Evolutionary conservation across 1,139 yeast species (phyloP), one percentile per base, ranked within the genome.

Genomic region (Lizanozyma gosingica): DNA sequence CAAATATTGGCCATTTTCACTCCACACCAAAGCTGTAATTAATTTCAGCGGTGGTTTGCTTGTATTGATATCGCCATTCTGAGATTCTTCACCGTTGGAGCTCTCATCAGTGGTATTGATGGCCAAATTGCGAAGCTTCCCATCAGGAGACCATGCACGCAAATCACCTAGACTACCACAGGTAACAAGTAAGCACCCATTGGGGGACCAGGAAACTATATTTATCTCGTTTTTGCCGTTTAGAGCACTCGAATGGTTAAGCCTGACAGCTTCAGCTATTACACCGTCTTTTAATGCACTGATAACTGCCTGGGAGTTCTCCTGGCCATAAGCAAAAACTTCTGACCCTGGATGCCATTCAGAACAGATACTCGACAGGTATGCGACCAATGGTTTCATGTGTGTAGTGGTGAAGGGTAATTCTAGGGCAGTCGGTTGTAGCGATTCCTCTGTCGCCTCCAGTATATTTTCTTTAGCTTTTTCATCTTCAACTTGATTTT

Each of bases 91-190:
- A 35, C 32, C 38, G 39, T 22, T 17, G 38, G 55, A 58, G 17
- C 66, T 6, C 35, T 14, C 35, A 33, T 33, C 16, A 14, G 8
- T 15, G 29, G 63, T 54, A 47, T 73, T 77, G 8, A 67, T 52
- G 2, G 76, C 63, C 36, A 71, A 47, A 4, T 80, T 82, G 45
- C 77, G 67, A 39, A 86, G 65, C 36, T 70, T 69, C 0, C 90
- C 92, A 40, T 76, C 80, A 0, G 75, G 71, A 15, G 77, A 70
- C 92, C 92, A 83, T 14, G 82, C 65, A 42, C 87, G 61, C 14
- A 83, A 52, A 49, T 82, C 90, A 15, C 92, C 90, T 47, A 67
- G 67, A 38, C 71, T 73, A 2, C 76, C 73, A 1, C 78, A 79
- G 0, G 87, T 80, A 9, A 79, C 61, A 2, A 83, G 56, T 14